A percentile compares a stretch with the other conserved stretches of the same genome.
Conservation (phyloP, 75 land plant species). For the Chamaecyparis obtusa region DNA sequence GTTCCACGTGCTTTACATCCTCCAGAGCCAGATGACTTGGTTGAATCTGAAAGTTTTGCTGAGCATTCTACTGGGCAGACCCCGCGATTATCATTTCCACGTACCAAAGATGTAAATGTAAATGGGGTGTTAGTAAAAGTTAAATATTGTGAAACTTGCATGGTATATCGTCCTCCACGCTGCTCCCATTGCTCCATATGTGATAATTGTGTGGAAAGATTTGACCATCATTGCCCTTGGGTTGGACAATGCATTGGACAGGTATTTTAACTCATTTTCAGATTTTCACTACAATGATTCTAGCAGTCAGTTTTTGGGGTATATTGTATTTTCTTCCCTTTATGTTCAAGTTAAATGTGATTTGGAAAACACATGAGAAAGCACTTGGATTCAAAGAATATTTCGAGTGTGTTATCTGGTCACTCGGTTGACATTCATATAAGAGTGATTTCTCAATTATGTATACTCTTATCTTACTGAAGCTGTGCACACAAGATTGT, state of each 20-base stretch:
- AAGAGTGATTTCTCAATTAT: neutral
- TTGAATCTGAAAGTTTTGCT: slow-evolving; percentile 34
- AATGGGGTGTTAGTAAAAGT: slow-evolving; percentile 67
- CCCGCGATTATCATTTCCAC: slow-evolving; percentile 70
- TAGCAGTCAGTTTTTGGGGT: neutral
- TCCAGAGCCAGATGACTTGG: slow-evolving; percentile 64
- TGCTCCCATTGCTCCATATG: slow-evolving; percentile 92
- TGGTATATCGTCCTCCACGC: slow-evolving; percentile 89
- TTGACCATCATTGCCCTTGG: slow-evolving; percentile 98
- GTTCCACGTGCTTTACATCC: slow-evolving; percentile 87
- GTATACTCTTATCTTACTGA: neutral
- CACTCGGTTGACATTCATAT: neutral
- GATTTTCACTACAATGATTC: neutral
- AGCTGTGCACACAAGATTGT: neutral
- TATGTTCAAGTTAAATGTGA: neutral
- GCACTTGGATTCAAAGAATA: neutral
- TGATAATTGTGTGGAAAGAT: slow-evolving; percentile 89
- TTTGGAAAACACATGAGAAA: neutral
- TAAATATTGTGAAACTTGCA: slow-evolving; percentile 91
- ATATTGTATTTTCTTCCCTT: neutral
- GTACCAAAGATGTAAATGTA: slow-evolving; percentile 65
- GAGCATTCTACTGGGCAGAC: slow-evolving; percentile 73
- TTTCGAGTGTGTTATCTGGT: neutral
- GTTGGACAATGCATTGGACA: slow-evolving; percentile 90
- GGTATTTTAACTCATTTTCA: slow-evolving; percentile 34